Conservation (phyloP, 768 basidiomycete genomes). For the Cystoderma amianthinum region DNA sequence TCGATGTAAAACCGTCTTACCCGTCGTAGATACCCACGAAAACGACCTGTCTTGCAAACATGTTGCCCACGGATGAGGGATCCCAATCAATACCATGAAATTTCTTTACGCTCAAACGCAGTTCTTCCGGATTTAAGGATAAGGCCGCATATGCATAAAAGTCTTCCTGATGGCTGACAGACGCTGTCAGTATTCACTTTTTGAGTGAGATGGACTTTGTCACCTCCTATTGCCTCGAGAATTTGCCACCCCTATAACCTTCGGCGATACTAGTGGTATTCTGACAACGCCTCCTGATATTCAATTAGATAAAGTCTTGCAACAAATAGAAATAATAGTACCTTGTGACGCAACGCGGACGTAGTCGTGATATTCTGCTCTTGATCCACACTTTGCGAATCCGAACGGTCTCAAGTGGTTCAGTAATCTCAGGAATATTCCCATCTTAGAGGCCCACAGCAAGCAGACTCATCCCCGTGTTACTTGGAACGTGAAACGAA, state of each 20-base stretch:
- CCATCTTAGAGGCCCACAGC: too few species aligned
- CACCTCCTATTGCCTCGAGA: slow-evolving; percentile 75
- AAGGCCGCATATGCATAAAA: slow-evolving; percentile 73
- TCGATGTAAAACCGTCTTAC: slow-evolving; percentile 29
- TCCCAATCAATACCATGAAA: slow-evolving; percentile 68
- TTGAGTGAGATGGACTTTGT: slow-evolving; percentile 2
- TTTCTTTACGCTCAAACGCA: slow-evolving; percentile 57
- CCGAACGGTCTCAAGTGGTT: too few species aligned
- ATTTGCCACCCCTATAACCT: slow-evolving; percentile 69
- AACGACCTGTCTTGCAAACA: slow-evolving; percentile 67
- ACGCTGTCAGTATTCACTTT: slow-evolving; percentile 6
- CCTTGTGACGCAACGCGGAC: slow-evolving; percentile 44
- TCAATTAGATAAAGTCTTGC: slow-evolving; percentile 6
- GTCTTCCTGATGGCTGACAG: slow-evolving; percentile 83
- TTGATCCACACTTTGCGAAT: background rate
- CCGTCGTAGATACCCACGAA: slow-evolving; percentile 93
- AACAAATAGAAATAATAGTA: slow-evolving; percentile 7
- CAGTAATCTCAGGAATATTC: too few species aligned
- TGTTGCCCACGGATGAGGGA: slow-evolving; percentile 42
- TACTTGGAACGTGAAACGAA: too few species aligned
- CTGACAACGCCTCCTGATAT: slow-evolving; percentile 53
- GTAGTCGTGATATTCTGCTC: slow-evolving; percentile 59
- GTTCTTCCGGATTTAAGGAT: slow-evolving; percentile 69
- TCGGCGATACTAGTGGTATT: slow-evolving; percentile 68
- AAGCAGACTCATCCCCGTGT: too few species aligned